Evolutionary conservation across 352 stramenopile genomes (phyloP), one percentile per base, ranked within the genome.

Genomic region (Phytophthora pseudosyringae): DNA sequence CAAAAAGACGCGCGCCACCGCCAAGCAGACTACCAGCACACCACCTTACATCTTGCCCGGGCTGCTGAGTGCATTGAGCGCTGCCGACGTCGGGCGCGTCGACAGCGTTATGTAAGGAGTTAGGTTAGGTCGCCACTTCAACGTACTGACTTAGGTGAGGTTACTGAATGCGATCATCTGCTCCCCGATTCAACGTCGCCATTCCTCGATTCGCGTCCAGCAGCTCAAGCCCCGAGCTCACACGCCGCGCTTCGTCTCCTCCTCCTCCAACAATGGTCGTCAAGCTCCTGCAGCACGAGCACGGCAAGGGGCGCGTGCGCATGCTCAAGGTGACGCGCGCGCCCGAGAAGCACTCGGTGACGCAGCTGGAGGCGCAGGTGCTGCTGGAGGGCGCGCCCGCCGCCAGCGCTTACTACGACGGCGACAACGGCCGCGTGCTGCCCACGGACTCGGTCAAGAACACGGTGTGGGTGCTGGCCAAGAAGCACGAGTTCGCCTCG

Each of bases 361-460:
- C 89, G 46, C 89, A 97, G 72, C 76, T 96, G 62, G 89, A 83
- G 55, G 89, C 89, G 40, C 73, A 96, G 66, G 80, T 96, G 47
- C 71, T 96, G 43, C 75, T 97, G 31, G 82, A 95, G 56, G 90
- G 90, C 29, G 62, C 64, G n/a, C 83, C 83, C 5, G 88, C 86
- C 29, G 80, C 91, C 58, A 74, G 69, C 49, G 85, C 85, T 26
- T 97, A 97, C 75, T 90, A 89, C 55, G 62, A 86, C 50, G 89
- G 85, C 57, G 88, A 97, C 76, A 97, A 97, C 64, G 74, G 78
- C 41, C 70, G 74, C 21, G 88, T 97, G 63, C 71, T 97, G 41
- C 85, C 89, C 40, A 97, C 90, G 5, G 90, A 97, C 71, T 96
- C 90, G 59, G 77, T 94, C 71, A 97, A 97, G 78, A 97, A 97